Conservation (phyloP, 2,329 filamentous ascomycete genomes). For the Microdochium nivale region DNA sequence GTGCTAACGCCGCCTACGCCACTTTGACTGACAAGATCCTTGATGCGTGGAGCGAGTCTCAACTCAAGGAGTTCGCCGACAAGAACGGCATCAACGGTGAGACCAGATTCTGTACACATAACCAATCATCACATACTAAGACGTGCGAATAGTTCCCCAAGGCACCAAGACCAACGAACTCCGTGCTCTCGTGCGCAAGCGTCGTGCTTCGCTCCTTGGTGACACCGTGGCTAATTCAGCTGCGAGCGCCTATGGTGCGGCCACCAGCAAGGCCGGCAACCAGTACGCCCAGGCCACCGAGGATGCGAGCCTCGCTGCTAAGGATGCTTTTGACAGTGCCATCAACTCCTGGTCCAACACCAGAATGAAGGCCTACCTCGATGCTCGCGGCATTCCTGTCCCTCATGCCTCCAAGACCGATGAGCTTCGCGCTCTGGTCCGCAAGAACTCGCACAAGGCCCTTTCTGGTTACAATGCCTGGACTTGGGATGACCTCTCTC, state of each 20-base stretch:
- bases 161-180: constrained; percentile 87
- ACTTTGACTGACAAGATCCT: constrained; percentile 77
- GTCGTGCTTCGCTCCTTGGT: constrained; percentile 63
- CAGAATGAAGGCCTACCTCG: constrained; percentile 69
- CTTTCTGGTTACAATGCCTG: constrained; percentile 60
- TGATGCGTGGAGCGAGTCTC: constrained; percentile 78
- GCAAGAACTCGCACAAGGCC: constrained; percentile 64
- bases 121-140: constrained; percentile 7
- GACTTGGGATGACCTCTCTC: constrained; percentile 72
- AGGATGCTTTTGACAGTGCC: constrained; percentile 59
- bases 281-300: constrained; percentile 70
- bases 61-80: constrained; percentile 89
- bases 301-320: constrained; percentile 49
- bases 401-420: constrained; percentile 64
- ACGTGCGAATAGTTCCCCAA: constrained; percentile 61
- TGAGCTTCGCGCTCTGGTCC: constrained; percentile 66
- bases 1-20: constrained; percentile 60
- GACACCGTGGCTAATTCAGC: constrained; percentile 53
- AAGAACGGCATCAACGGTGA: constrained; percentile 65
- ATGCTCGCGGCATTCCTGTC: constrained; percentile 67
- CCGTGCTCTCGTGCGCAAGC: constrained; percentile 79
- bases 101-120: constrained; percentile 1
- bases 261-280: constrained; percentile 68
- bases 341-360: constrained; percentile 63
- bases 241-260: constrained; percentile 57